Base-by-base conservation (phyloP, 2,329 filamentous ascomycete genomes). In the Metarhizium sp. region DNA sequence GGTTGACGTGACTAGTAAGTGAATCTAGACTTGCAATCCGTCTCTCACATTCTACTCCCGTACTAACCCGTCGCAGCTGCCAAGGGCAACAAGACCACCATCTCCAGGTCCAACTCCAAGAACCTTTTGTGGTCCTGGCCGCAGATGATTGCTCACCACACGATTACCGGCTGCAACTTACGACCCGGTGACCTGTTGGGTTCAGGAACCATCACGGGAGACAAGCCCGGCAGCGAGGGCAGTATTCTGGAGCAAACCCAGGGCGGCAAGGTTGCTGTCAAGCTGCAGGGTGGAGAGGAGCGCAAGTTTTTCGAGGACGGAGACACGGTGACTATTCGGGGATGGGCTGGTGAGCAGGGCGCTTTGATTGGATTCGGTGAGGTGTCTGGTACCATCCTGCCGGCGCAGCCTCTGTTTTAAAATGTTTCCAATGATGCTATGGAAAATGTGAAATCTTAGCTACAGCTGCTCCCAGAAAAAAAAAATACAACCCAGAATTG, bases 141-240 rank as follows among this genome's bases (percentile, higher is more conserved):
- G 0, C 90, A 94, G 66, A 92, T 92, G 88, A 74, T 94, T 38
- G 81, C 89, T 0, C 89, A 94, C 69, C 89, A 94, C 68, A 85
- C 86, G 2, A 80, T 90, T 56, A 87, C 84, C 0, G 89, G 89
- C 6, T 94, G 89, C 69, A 84, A 85, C 7, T 78, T 94, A 71
- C 79, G 82, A 6, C 78, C 84, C 0, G 89, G 89, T 48, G 89
- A 95, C 64, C 67, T 94, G 47, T 71, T 95, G 1, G 89, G 88
- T 2, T 88, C 85, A 0, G 89, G 89, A 7, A 94, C 89, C 0
- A 92, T 94, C 60, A 74, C 72, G 0, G 88, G 89, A 6, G 79
- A 81, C 6, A 75, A 84, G 58, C 47, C 70, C 6, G 87, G 87
- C 11, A 80, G 82, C 6, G 75, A 84, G 59, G 88, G 88, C 1